Evolutionary conservation across 2,329 filamentous ascomycete species (phyloP), one percentile per base, ranked within the genome.

Genomic region (Ophiostoma populinum): DNA sequence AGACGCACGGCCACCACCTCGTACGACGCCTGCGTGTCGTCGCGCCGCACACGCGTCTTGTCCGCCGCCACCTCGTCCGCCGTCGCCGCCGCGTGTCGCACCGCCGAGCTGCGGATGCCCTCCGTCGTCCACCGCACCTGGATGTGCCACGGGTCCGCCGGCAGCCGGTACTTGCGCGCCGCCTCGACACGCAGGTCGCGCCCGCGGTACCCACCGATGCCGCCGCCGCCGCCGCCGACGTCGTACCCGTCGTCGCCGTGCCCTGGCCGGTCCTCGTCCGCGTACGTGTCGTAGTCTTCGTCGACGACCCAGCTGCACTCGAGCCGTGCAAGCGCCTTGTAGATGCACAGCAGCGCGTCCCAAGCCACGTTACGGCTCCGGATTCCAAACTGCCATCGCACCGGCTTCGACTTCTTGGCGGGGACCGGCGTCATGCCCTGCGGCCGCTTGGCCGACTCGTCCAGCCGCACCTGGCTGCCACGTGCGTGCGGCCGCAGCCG

Each of bases 341-440:
- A 94, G 37, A 98, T 90, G 49, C 87, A 94, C 18, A 92, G 62
- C 55, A 98, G 79, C 0, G 90, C 90, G 54, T 98, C 90, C 48
- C 86, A 83, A 0, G 90, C 90, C 37, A 83, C 80, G 49, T 95
- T 98, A 32, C 90, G 75, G 30, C 83, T 93, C 24, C 90, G 73
- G 42, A 98, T 98, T 38, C 90, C 90, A 51, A 98, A 98, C 53
- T 98, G 90, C 90, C 90, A 98, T 45, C 87, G 82, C 12, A 86
- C 81, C 1, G 80, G 80, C 49, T 81, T 85, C 5, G 65, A 58
- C 53, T 81, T 85, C 59, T 80, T 83, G 4, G 62, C 54, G 3
- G 74, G 70, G 34, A 75, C 67, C 1, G 70, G 71, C 3, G 72
- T 77, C 59, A 77, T 65, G 15, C 65, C 63, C 38, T 73, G 67